A percentile compares a stretch with the other conserved stretches of the same genome.
phyloP scores from a whole-genome alignment of 179 eudicot species.

The Sideroxylon spinosum region DNA sequence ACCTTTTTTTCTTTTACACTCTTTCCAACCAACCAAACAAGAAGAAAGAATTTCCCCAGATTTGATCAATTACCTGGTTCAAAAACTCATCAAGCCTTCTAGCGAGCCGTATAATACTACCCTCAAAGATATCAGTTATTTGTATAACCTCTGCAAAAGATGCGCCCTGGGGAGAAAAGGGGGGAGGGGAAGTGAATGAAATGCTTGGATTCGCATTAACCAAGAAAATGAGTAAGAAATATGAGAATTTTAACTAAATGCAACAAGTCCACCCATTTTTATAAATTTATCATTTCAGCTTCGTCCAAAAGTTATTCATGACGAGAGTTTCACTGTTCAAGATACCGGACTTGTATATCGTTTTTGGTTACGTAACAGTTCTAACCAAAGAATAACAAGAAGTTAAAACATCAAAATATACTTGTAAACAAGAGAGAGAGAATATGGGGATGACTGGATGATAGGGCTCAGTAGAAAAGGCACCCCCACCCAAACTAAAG shows the following conservation, averaged over 20 bases:
- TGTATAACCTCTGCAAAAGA: conserved; percentile 84
- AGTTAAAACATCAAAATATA: background rate
- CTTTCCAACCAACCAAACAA: background rate
- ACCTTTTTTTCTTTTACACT: background rate
- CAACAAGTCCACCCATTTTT: background rate
- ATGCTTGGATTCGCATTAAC: background rate
- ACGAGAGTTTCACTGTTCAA: background rate
- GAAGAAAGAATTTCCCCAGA: background rate
- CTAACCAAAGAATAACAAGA: no score
- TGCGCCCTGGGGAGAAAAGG: conserved; percentile 52
- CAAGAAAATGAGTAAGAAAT: background rate
- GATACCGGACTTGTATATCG: no score
- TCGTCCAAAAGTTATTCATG: background rate
- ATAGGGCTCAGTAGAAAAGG: no score
- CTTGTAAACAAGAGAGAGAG: background rate
- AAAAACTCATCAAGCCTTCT: conserved; percentile 97
- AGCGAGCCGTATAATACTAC: conserved; percentile 82
- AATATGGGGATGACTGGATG: background rate
- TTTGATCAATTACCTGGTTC: conserved; percentile 60
- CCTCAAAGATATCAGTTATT: conserved; percentile 98
- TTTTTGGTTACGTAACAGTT: no score
- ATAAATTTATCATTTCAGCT: background rate
- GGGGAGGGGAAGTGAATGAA: background rate
- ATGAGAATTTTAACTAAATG: background rate
- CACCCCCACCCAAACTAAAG: no score